These are phyloP conservation scores for Earliella scabrosa DNA, from an alignment of 1,284 basidiomycete species.

Conservation along the genomic window DNA sequence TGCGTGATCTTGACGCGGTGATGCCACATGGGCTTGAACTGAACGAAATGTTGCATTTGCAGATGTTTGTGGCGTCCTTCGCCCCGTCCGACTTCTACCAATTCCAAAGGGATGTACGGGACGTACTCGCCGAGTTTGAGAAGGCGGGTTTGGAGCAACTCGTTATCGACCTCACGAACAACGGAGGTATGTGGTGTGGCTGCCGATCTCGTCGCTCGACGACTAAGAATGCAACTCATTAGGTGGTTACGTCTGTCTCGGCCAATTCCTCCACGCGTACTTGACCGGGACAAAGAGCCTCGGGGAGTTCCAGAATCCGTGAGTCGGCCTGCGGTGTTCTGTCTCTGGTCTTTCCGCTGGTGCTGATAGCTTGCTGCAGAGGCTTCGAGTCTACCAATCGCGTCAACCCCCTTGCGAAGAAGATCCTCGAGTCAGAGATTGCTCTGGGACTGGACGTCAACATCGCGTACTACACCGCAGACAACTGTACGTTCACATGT, in stretches of 20 bases:
- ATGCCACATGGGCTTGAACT: no score
- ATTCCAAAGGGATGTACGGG: constrained; percentile 58
- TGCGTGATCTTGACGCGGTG: constrained; percentile 32
- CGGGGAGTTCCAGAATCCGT: constrained; percentile 51
- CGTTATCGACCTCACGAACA: constrained; percentile 64
- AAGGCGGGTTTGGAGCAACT: constrained; percentile 52
- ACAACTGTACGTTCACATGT: constrained; percentile 48
- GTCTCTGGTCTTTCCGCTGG: no score
- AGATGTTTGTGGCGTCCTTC: constrained; percentile 71
- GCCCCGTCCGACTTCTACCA: constrained; percentile 45
- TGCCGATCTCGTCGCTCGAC: no score
- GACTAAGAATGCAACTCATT: background rate
- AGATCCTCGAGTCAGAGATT: constrained; percentile 57
- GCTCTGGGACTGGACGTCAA: constrained; percentile 41
- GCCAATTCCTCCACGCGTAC: constrained; percentile 61
- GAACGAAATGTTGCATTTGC: background rate
- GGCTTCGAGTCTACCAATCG: constrained; percentile 59
- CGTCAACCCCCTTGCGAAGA: constrained; percentile 59
- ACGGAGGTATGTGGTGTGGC: constrained; percentile 47
- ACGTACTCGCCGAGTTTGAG: constrained; percentile 52
- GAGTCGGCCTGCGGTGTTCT: no score
- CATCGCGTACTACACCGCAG: constrained; percentile 49
- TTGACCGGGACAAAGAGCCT: constrained; percentile 49
- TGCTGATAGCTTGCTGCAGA: no score
- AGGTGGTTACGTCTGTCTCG: constrained; percentile 68